phyloP scores from a whole-genome alignment of 164 flowering plant species.

The Magnolia sinica region DNA sequence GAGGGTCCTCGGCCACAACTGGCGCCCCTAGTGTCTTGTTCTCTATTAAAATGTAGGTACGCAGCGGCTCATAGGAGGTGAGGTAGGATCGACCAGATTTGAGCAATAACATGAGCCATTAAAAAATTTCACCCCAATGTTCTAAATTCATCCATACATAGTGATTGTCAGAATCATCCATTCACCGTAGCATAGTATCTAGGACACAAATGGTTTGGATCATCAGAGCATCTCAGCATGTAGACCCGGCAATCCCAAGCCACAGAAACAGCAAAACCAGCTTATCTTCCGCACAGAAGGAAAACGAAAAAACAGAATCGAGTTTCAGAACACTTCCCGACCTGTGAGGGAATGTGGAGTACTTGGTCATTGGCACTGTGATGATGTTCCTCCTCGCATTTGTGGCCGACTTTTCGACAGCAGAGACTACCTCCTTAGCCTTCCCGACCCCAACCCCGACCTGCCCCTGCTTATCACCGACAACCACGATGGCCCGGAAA shows the following conservation, averaged over 20 bases:
- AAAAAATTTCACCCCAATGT: no score
- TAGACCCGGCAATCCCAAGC: no score
- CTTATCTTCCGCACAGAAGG: no score
- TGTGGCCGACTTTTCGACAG: constrained; percentile 76
- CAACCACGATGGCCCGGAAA: constrained; percentile 83
- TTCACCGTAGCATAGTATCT: background rate
- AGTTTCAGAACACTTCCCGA: constrained; percentile 10
- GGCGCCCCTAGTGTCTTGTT: no score
- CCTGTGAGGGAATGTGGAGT: constrained; percentile 90
- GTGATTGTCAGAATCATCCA: background rate
- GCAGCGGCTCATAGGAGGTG: no score
- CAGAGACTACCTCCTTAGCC: constrained; percentile 75
- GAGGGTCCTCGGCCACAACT: no score
- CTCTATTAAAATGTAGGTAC: no score
- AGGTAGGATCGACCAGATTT: no score
- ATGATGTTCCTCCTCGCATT: constrained; percentile 78
- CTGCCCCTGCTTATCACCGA: constrained; percentile 84
- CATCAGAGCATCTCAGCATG: background rate
- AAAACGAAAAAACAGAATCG: background rate
- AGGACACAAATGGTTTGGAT: background rate
- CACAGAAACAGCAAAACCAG: no score
- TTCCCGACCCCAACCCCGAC: constrained; percentile 96
- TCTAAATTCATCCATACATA: background rate
- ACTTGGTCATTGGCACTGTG: constrained; percentile 84
- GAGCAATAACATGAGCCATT: no score